These are phyloP conservation scores for Candida frijolesensis DNA, from an alignment of 1,139 yeast genomes.

Conservation along the genomic window DNA sequence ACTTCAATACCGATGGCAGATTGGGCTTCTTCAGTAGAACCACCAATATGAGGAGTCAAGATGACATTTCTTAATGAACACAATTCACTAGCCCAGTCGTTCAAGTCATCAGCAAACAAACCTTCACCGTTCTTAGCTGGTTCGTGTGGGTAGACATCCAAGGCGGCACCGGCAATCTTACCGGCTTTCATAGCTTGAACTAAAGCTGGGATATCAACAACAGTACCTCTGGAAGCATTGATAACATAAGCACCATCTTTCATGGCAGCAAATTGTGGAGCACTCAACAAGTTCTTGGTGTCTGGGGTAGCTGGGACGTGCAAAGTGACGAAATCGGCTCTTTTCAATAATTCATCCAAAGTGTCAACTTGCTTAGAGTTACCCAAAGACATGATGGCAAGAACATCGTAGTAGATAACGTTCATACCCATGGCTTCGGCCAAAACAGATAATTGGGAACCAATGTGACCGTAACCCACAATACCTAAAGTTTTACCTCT, in stretches of 20 bases:
- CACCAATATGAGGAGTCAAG: constrained; percentile 97
- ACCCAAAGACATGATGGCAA: constrained; percentile 95
- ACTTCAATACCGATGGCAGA: constrained; percentile 97
- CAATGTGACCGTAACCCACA: constrained; percentile 98
- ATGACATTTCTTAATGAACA: constrained; percentile 84
- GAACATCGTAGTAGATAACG: constrained; percentile 88
- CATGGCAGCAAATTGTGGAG: constrained; percentile 94
- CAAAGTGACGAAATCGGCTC: constrained; percentile 85
- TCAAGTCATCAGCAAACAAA: constrained; percentile 69
- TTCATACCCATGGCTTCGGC: constrained; percentile 99
- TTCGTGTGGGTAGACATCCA: constrained; percentile 96
- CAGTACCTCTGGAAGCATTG: constrained; percentile 98
- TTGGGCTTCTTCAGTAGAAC: constrained; percentile 99
- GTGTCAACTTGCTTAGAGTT: constrained; percentile 92
- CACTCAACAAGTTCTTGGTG: constrained; percentile 85
- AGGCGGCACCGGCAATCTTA: constrained; percentile 95
- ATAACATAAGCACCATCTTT: constrained; percentile 92
- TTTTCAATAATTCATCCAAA: constrained; percentile 75
- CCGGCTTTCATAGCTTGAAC: constrained; percentile 91
- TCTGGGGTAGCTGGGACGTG: constrained; percentile 97
- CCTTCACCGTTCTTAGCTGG: constrained; percentile 96
- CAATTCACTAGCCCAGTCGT: constrained; percentile 83
- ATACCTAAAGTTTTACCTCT: constrained; percentile 98
- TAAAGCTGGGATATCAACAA: constrained; percentile 92
- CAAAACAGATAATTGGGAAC: constrained; percentile 92